These are phyloP conservation scores for Myxozyma sirexii DNA, from an alignment of 805 yeast species.

Conservation along the genomic window DNA sequence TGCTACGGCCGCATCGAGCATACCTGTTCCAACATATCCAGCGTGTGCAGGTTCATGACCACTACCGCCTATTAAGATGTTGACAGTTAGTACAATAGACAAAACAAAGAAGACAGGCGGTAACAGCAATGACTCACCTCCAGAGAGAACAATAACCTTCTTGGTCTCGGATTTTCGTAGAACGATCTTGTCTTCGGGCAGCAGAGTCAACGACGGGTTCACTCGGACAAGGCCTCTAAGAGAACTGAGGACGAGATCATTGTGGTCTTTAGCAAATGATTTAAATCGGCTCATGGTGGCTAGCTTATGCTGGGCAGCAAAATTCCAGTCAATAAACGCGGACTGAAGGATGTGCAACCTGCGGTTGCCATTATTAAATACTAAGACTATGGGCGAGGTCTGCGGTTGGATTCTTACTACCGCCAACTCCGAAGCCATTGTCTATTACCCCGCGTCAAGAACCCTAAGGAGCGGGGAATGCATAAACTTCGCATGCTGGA, in stretches of 20 bases:
- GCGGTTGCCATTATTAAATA: background rate
- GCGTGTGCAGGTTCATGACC: slow-evolving; percentile 96
- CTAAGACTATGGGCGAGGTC: no score
- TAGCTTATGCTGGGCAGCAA: background rate
- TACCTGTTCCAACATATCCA: slow-evolving; percentile 84
- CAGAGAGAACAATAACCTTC: slow-evolving; percentile 68
- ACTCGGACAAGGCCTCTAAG: slow-evolving; percentile 56
- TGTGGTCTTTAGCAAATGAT: slow-evolving; percentile 39
- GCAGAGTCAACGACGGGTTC: slow-evolving; percentile 57
- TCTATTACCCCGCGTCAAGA: no score
- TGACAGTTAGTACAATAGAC: slow-evolving; percentile 97
- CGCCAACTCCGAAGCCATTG: no score
- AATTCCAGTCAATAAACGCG: no score
- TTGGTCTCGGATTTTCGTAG: slow-evolving; percentile 37
- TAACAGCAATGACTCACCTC: no score
- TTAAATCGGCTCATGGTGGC: slow-evolving; percentile 24
- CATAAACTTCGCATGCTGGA: no score
- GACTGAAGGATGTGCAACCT: background rate
- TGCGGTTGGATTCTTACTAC: no score
- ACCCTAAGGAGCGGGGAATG: no score
- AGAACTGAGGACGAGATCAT: slow-evolving; percentile 44
- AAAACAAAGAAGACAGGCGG: no score
- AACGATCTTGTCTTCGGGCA: slow-evolving; percentile 52
- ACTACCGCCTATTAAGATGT: slow-evolving; percentile 80
- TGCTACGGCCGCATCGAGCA: slow-evolving; percentile 82